Evolutionary conservation across 805 yeast genomes (phyloP), one percentile per base, ranked within the genome.

Genomic region (Kazachstania martiniae): DNA sequence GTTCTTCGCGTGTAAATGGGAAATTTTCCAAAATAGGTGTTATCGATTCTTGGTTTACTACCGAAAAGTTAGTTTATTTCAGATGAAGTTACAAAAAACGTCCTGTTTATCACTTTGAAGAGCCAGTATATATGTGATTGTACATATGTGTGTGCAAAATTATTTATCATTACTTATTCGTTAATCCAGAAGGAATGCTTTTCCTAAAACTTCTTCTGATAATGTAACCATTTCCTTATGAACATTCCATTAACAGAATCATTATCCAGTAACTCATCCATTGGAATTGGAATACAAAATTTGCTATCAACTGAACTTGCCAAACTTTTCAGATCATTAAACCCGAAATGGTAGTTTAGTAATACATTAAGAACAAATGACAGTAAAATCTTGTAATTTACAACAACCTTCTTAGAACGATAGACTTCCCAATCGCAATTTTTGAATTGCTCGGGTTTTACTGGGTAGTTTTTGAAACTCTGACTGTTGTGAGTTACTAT

Each of bases 331-430:
- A 63, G 40, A 34, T 56, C 58, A 28, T 49, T 51, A 38, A 61
- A 71, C 2, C 77, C 77, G 49, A 64, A 69, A 48, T 71, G 76
- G 45, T 68, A 64, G 38, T 70, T 66, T 27, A 65, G 50, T 18
- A 70, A 42, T 4, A 70, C 51, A 16, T 64, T 62, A 22, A 66
- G 33, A 4, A 62, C 41, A 13, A 67, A 46, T 0, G 73, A 55
- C 18, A 60, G 50, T 14, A 64, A 39, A 3, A 63, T 43, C 40
- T 63, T 67, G 44, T 68, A 65, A 35, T 63, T 61, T 47, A 56
- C 33, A 36, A 48, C 39, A 39, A 53, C 53, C 42, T 61, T 39
- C 46, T 59, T 39, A 39, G 52, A 42, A 46, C 64, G 29, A 48
- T 51, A 41, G 40, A 36, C 37, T 47, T 63, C 46, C 41, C 64